Evolutionary conservation across 192 early-diverging fungal genomes (phyloP), one percentile per base, ranked within the genome.

Genomic region (Dissophora ornata): DNA sequence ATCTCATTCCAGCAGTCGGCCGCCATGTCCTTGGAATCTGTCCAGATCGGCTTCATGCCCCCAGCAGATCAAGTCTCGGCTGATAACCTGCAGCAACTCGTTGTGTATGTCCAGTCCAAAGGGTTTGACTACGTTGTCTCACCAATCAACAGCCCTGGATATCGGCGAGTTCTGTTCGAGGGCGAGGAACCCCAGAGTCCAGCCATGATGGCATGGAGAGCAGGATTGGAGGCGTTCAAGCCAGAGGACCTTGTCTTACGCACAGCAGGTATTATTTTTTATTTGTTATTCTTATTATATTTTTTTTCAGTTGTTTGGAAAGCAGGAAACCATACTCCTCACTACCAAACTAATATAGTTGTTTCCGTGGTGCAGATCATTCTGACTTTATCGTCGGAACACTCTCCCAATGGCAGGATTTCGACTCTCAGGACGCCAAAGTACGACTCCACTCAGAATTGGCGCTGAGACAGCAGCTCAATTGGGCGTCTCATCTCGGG

Each of bases 401-500:
- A 29, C 32, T 85, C 16, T 68, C 89, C 2, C 67, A 80, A 9
- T 90, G 88, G 88, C 79, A 86, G 26, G 60, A 83, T 57, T 80
- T 90, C 32, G 88, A 90, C 56, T 82, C 84, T 2, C 4, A 48
- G 0, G 82, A 85, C 51, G 28, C 42, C n/a, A 57, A 62, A 30
- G 65, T 85, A 3, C 71, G 85, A 29, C 79, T 81, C 32, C 86
- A 85, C 64, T 88, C 89, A 10, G 89, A 90, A 79, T 48, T 88
- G 62, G 88, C 84, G 16, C 62, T 88, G 36, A 83, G 82, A 29
- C 86, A 88, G 60, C 85, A 94, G 79, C 61, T 88, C 18, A 80
- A 88, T 11, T 95, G 90, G 91, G 88, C 84, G 0, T 60, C 84
- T 10, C 92, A 95, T 78, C 57, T 95, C 24, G 90, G 91, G 1